Base-by-base conservation (phyloP, 1,284 basidiomycete genomes). In the Ustilago hordei region DNA sequence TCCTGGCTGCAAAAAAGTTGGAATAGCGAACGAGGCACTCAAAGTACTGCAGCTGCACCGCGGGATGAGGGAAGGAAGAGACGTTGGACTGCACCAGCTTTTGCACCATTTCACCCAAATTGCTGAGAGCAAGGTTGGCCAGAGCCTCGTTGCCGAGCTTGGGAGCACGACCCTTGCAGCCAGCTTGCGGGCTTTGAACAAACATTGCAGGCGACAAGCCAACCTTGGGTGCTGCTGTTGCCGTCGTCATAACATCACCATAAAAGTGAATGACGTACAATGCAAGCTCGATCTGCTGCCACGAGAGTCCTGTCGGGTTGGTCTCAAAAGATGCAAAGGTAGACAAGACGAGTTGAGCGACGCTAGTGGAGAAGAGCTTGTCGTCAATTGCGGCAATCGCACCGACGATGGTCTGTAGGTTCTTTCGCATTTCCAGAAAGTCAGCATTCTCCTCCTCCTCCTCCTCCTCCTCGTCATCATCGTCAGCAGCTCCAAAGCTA, bases 201-300 rank as follows among this genome's bases (percentile, higher is more conserved):
- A 81, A 86, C 54, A 81, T 80, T 58, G 75, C 73, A 5, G 84
- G 76, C 7, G 78, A 81, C 11, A 86, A 68, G 8, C 84, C 84
- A 13, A 79, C 72, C 63, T 86, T 86, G 60, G 79, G 75, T 31
- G 76, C 64, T 19, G 75, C 82, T 12, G 69, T 69, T n/a, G 84
- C 76, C 2, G 81, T 78, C 35, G 75, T 75, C 56, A 85, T 79
- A 39, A 86, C 79, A 58, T 99, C 96, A 47, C 95, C 95, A 82
- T 95, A 99, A 39, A 95, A 93, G 85, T 91, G 98, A 1, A 98
- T 91, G 34, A 98, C 90, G 85, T 95, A 95, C 17, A 98, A 88
- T 0, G 94, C 95, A 23, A 99, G 89, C 86, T 99, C 97, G 1
- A 93, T 93, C 81, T 97, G 93, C 83, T 95, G 92, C 98, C 98